Conservation (phyloP, 228 moss, liverwort and hornwort genomes). For the Sphagnum fallax region DNA sequence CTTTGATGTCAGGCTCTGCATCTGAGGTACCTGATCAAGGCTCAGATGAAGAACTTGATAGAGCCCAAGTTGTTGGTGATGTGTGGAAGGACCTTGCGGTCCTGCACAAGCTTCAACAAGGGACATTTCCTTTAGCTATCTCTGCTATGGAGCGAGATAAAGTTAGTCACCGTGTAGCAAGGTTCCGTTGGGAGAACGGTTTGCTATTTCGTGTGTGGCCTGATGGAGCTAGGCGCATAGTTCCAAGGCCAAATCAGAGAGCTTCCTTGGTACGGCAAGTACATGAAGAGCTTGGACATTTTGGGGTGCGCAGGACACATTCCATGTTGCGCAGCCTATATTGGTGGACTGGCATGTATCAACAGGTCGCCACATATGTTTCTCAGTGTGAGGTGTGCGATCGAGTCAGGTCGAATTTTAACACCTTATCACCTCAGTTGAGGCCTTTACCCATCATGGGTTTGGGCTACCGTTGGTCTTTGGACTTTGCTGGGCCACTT, state of each 20-base stretch:
- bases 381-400: neutral
- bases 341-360: conserved; percentile 6
- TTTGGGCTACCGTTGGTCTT: conserved; percentile 1
- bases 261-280: conserved; percentile 1
- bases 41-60: neutral
- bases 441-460: conserved; percentile 2
- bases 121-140: neutral
- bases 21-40: neutral
- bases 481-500: conserved; percentile 6
- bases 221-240: neutral
- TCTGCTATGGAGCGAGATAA: neutral
- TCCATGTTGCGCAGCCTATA: conserved; percentile 1
- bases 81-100: neutral
- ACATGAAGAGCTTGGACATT: conserved; percentile 14
- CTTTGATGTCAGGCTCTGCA: conserved; percentile 1
- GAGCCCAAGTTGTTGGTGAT: conserved; percentile 1
- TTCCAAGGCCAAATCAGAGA: conserved; percentile 1
- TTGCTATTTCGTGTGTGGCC: neutral
- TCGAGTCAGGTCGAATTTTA: conserved; percentile 1
- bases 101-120: conserved; percentile 1
- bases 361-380: neutral
- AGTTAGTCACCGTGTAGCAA: conserved; percentile 1
- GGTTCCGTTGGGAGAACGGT: conserved; percentile 3
- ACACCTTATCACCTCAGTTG: neutral
- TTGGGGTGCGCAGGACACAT: conserved; percentile 6